Evolutionary conservation across 805 yeast species (phyloP), one percentile per base, ranked within the genome.

Genomic region (Saturnispora gosingensis): DNA sequence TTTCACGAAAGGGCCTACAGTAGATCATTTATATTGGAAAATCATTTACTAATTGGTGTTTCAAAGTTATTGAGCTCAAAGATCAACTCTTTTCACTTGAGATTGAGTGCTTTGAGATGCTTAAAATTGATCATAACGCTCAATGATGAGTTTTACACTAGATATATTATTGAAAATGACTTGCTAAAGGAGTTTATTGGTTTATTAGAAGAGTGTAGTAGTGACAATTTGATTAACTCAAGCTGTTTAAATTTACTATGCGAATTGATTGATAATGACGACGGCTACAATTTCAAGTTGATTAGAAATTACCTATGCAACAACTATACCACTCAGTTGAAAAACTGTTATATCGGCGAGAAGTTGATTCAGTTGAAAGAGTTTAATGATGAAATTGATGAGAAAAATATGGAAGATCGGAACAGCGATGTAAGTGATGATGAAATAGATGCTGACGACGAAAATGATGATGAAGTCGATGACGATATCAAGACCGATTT

Each of bases 101-200:
- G 84, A 58, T 67, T 88, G 50, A 80, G 88, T 28, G 86, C 85
- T 1, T 62, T 89, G 10, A 64, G 95, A 51, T 81, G 89, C 57
- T 64, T 88, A 46, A 83, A 85, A 59, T 73, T 77, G 39, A 73
- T 85, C 1, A 67, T 89, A 4, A 60, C 74, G 27, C 66, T 82
- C 28, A 82, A 85, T 60, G 93, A 86, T 63, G 80, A 77, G 43
- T 71, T 69, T 38, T 83, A 83, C 58, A 74, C 77, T 20, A 64
- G 77, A 27, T 75, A 77, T 55, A 73, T 90, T 48, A 72, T 85
- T 16, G 71, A 78, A 15, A 70, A 80, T 51, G 74, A 80, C 46
- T 70, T 85, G 20, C 72, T 88, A 46, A 65, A 67, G 5, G 59
- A 56, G 24, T 71, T 82, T 34, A 73, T 86, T 52, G 61, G 64